Conservation (phyloP, 192 early-diverging fungal genomes). For the Umbelopsis isabellina region DNA sequence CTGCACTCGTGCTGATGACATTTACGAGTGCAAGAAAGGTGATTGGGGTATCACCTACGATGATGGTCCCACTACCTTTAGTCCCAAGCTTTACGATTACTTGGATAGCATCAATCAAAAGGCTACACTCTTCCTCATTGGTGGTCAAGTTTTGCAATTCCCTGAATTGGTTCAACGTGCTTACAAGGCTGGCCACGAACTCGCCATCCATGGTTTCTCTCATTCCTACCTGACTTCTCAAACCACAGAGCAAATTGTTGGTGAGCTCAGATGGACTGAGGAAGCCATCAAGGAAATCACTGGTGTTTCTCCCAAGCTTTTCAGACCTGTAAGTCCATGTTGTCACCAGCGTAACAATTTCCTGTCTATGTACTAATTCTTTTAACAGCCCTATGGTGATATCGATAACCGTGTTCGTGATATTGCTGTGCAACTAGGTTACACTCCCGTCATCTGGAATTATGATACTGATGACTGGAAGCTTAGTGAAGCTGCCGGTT, state of each 20-base stretch:
- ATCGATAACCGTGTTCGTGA: conserved; percentile 67
- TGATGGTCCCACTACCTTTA: conserved; percentile 52
- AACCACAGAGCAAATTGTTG: conserved; percentile 66
- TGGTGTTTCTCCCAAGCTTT: conserved; percentile 59
- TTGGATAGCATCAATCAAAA: conserved; percentile 40
- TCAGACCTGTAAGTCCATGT: conserved; percentile 50
- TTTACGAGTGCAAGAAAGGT: conserved; percentile 52
- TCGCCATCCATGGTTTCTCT: conserved; percentile 67
- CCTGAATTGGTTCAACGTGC: conserved; percentile 45
- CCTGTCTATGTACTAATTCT: not conserved
- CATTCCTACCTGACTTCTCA: conserved; percentile 55
- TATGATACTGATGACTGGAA: conserved; percentile 57
- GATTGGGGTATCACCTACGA: conserved; percentile 44
- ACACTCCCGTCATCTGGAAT: conserved; percentile 55
- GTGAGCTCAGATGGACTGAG: conserved; percentile 63
- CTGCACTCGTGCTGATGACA: conserved; percentile 48
- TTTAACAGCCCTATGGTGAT: conserved; percentile 61
- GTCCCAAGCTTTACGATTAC: conserved; percentile 45
- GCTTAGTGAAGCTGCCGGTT: conserved; percentile 29
- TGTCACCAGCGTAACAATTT: not conserved
- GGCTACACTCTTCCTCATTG: conserved; percentile 55
- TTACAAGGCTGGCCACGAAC: conserved; percentile 43
- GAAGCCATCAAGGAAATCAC: conserved; percentile 49
- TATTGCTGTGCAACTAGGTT: conserved; percentile 55
- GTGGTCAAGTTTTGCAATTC: conserved; percentile 49